Conservation (phyloP, 257 asterid species). For the Lithospermum erythrorhizon region DNA sequence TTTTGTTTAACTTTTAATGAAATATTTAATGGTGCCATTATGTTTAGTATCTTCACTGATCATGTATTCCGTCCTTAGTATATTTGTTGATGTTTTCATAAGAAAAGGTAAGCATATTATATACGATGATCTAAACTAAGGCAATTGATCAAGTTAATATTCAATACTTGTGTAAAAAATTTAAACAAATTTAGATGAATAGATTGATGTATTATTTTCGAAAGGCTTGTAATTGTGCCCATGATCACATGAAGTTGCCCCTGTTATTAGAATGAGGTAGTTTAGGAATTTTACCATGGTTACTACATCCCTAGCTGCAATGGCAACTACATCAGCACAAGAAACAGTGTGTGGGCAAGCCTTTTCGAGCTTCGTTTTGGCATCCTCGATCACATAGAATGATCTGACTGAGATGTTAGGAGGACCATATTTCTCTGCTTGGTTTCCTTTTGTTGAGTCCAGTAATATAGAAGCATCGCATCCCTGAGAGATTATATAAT, state of each 20-base stretch:
- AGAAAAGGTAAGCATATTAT: neutral
- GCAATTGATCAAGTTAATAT: neutral
- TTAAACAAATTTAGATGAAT: neutral
- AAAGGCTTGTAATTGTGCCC: neutral
- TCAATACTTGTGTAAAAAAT: neutral
- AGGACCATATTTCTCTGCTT: conserved; percentile 77
- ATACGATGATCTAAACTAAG: neutral
- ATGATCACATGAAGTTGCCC: neutral
- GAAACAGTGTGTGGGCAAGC: conserved; percentile 61
- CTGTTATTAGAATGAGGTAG: neutral
- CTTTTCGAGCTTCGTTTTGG: conserved; percentile 48
- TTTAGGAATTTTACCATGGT: conserved; percentile 29
- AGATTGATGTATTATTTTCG: neutral
- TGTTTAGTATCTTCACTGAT: too few relatives aligned
- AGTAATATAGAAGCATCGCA: conserved; percentile 76
- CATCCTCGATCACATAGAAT: conserved; percentile 59
- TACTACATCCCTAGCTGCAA: conserved; percentile 66
- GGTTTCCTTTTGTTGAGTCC: conserved; percentile 52
- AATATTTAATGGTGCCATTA: too few relatives aligned
- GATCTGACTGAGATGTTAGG: conserved; percentile 57
- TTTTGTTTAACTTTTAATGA: too few relatives aligned
- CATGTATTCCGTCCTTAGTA: too few relatives aligned
- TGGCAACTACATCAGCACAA: conserved; percentile 64
- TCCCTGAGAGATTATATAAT: conserved; percentile 29
- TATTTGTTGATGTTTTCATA: too few relatives aligned